Base-by-base conservation (phyloP, 306 rosid species). In the Vicia faba region DNA sequence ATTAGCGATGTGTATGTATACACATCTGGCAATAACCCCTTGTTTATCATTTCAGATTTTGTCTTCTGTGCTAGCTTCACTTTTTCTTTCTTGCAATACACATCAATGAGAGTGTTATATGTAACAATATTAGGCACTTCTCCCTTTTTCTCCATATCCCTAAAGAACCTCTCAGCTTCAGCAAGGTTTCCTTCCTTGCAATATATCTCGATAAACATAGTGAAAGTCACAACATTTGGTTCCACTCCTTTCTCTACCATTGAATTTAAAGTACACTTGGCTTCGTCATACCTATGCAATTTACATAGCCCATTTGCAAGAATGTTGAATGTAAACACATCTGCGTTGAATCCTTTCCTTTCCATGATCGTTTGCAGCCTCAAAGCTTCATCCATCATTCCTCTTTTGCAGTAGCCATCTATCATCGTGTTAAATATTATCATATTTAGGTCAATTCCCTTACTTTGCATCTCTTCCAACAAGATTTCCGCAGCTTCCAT, bases 111-210 rank as follows among this genome's bases (percentile, higher is more conserved):
- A 56, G 88, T 79, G 79, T 92, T 92, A 75, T 81, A 89, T 0
- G 96, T 78, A 70, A 89, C 78, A 26, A 60, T 46, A 71, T 81
- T 89, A 23, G 95, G 92, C 71, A 54, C 60, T 61, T 69, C 72
- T 26, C 89, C 89, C 79, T 25, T 87, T 70, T 56, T 78, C 61
- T 76, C 84, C 92, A 87, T 87, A 55, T 87, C 86, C 64, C 74
- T 53, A 26, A 89, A 66, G 49, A 84, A 46, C 78, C 82, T 62
- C 51, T 74, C 85, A 19, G 95, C 96, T 74, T 87, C 92, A 20
- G 45, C 86, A 57, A 92, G 68, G 81, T 87, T 77, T 48, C 95
- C 92, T 83, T 92, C 96, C 81, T 92, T 85, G 82, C 98, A 84
- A 77, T 75, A 81, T 71, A 87, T 87, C 77, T 85, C 95, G 64